Evolutionary conservation across 2,329 filamentous ascomycete species (phyloP), one percentile per base, ranked within the genome.

Genomic region (Fusarium begoniae): DNA sequence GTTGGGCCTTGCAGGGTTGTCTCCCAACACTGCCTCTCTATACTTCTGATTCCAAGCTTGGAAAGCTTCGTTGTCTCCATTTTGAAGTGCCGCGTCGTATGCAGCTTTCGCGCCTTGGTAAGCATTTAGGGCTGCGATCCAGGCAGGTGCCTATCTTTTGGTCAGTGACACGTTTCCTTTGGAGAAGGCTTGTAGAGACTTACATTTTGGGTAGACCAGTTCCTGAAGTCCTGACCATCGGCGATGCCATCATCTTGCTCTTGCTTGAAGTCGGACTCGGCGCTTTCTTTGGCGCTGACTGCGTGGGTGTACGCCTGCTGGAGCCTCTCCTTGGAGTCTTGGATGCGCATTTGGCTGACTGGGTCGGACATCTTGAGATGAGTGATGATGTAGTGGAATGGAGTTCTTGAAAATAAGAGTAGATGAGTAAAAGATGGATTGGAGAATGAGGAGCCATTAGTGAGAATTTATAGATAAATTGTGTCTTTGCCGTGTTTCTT

Each of bases 231-330:
- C 14, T 38, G 50, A 1, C 11, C 35, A 1, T 17, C 18, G 0
- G 14, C 0, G 3, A 54, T 0, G 0, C 50, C 51, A 13, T 0
- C 7, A 7, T 54, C 32, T 38, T 54, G 3, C 0, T 2, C 14
- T 28, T 38, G 1, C 14, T 54, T 9, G 10, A 38, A 54, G 10
- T 28, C 1, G 10, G 35, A 3, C 18, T 54, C 32, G 14, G 51
- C 51, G 2, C 5, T 2, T 28, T 54, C 8, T 13, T 28, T 37
- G 3, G 3, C 20, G 10, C 4, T 22, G 14, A 17, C 18, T 1
- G 51, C 51, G 5, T 38, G 0, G 2, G 2, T 6, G 4, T 38
- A 54, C 1, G 32, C 35, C 20, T 26, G 5, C 20, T 54, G 3
- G 14, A 54, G 35, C 7, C 3, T 38, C 1, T 38, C 3, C 8